Percentiles rank a stretch among this genome's conserved stretches.
Conservation (phyloP, 1,284 basidiomycete species). For the Puccinia novopanici region DNA sequence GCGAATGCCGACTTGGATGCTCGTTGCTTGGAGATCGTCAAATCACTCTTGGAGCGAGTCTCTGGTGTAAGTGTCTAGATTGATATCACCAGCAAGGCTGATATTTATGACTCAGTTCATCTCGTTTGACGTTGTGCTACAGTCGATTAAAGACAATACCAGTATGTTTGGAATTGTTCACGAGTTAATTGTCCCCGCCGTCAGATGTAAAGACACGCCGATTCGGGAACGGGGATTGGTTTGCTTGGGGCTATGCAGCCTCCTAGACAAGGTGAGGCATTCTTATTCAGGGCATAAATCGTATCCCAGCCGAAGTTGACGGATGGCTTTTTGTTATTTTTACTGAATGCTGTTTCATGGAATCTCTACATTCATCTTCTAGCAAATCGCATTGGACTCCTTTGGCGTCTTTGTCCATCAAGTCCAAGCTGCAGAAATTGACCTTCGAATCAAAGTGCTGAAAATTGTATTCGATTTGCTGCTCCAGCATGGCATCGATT, state of each 20-base stretch:
- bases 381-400: slow-evolving; percentile 86
- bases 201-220: slow-evolving; percentile 78
- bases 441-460: slow-evolving; percentile 76
- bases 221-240: slow-evolving; percentile 84
- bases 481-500: slow-evolving; percentile 81
- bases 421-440: slow-evolving; percentile 73
- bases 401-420: slow-evolving; percentile 89
- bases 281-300: background rate
- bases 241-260: slow-evolving; percentile 82
- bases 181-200: slow-evolving; percentile 86
- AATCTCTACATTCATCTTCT: background rate
- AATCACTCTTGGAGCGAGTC: slow-evolving; percentile 85
- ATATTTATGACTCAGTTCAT: background rate
- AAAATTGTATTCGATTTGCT: slow-evolving; percentile 88
- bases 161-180: slow-evolving; percentile 85
- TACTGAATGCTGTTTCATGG: slow-evolving; percentile 29
- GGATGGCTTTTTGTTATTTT: background rate
- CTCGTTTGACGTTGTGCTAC: background rate
- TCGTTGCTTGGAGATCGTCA: slow-evolving; percentile 82
- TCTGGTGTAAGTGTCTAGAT: slow-evolving; percentile 69
- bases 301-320: background rate
- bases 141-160: slow-evolving; percentile 91
- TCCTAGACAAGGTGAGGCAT: slow-evolving; percentile 71
- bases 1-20: slow-evolving; percentile 72
- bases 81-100: background rate